Percentiles rank a stretch among this genome's conserved stretches.
phyloP scores from a whole-genome alignment of 495 filamentous ascomycete species.

The Xylaria curta region DNA sequence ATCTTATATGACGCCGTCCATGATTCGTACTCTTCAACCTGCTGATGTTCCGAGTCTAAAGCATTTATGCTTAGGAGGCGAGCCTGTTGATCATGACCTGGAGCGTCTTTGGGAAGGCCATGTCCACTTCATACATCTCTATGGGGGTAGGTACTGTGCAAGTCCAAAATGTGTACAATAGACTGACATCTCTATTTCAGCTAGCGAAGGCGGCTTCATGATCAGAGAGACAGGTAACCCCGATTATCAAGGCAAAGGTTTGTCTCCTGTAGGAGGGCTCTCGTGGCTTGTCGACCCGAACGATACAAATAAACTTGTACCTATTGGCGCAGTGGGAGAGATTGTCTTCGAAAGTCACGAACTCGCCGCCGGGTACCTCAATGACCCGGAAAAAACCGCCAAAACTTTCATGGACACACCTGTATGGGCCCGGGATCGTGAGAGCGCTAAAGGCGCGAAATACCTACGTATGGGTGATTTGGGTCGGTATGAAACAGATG shows the following conservation, averaged over 20 bases:
- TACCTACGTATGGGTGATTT: not conserved
- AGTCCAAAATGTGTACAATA: not conserved
- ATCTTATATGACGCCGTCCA: slow-evolving; percentile 1
- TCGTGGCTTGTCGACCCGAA: slow-evolving; percentile 4
- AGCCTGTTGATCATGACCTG: not conserved
- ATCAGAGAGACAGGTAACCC: slow-evolving; percentile 7
- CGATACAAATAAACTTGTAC: not conserved
- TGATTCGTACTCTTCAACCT: slow-evolving; percentile 4
- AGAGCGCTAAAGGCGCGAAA: not conserved
- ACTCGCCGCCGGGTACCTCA: not conserved
- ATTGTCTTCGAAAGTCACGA: slow-evolving; percentile 1
- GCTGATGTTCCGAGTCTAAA: slow-evolving; percentile 3
- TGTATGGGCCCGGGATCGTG: not conserved
- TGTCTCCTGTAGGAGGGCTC: not conserved
- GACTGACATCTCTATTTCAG: not conserved
- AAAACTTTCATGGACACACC: slow-evolving; percentile 2
- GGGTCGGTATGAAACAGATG: not conserved
- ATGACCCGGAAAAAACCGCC: not conserved
- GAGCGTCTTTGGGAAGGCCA: slow-evolving; percentile 4
- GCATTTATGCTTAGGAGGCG: slow-evolving; percentile 2
- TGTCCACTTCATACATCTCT: slow-evolving; percentile 5
- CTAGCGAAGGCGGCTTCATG: slow-evolving; percentile 3
- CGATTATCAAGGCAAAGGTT: slow-evolving; percentile 3
- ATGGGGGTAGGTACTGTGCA: not conserved
- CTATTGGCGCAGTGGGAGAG: not conserved